Evolutionary conservation across 2,329 filamentous ascomycete genomes (phyloP), one percentile per base, ranked within the genome.

Genomic region (Sphaerulina musiva): DNA sequence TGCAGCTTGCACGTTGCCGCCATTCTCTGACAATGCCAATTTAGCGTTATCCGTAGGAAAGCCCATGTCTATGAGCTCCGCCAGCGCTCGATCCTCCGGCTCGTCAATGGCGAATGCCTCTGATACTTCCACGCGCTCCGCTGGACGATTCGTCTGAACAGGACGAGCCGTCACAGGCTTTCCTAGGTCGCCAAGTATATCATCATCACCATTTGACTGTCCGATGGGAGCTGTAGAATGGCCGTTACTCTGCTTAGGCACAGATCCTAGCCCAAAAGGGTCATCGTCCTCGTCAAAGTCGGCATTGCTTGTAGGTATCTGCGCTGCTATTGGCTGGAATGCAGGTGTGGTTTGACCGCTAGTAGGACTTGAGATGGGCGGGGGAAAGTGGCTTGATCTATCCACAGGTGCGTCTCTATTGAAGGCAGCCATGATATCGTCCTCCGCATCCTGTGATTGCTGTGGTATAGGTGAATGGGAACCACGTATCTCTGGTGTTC

Each of bases 1-100:
- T 1, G 92, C 92, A 46, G 83, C 85, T 69, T 95, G 89, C 8
- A 95, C 82, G 67, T 96, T 86, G 2, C 84, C 84, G 3, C 89
- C 86, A 32, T 87, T 95, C 64, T 89, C 86, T 9, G 83, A 83
- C 40, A 98, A 73, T 4, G 90, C 93, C 58, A 85, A 78, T 51
- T 81, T 80, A n/a, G 93, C 86, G 65, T 90, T 89, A 55, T 95
- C 88, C 0, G 84, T 80, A 0, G 89, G 83, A 64, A 98, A 98
- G 0, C 93, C 93, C 82, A 97, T 97, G 62, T 96, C 92, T 2
- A 96, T 83, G 26, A 98, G 75, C 68, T 97, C 89, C 8, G 88
- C 89, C 26, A 97, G 81, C 8, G 90, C 88, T 61, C 81, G 82
- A 66, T 95, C 89, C 57, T 57, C 52, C 44, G 54, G 48, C 46